A percentile compares a stretch with the other conserved stretches of the same genome.
These are phyloP conservation scores for Epicoccum sorghinum DNA, from an alignment of 2,329 filamentous ascomycete species.

Conservation along the genomic window DNA sequence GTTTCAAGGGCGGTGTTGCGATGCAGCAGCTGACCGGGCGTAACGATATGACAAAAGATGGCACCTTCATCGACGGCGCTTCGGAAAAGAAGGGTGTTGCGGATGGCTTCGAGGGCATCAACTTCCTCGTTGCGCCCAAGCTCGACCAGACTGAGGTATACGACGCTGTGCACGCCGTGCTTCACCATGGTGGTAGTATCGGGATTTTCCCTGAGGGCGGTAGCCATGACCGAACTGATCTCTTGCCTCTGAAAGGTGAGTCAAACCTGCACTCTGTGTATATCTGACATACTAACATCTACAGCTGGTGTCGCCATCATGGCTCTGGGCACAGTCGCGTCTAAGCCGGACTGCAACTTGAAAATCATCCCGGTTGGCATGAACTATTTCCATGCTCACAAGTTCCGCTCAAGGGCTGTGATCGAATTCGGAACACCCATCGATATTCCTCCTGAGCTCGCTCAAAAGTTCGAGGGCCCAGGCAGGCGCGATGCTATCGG, in stretches of 20 bases:
- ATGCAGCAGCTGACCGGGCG: constrained; percentile 82
- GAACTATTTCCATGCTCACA: constrained; percentile 99
- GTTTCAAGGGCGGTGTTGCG: constrained; percentile 78
- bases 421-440: constrained; percentile 93
- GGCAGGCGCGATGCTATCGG: constrained; percentile 82
- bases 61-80: constrained; percentile 63
- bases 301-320: constrained; percentile 93
- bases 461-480: constrained; percentile 79
- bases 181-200: constrained; percentile 84
- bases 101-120: constrained; percentile 72
- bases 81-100: constrained; percentile 59
- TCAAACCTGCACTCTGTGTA: neutral
- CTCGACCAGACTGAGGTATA: constrained; percentile 95
- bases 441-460: constrained; percentile 80
- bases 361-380: constrained; percentile 97
- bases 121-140: constrained; percentile 88
- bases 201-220: constrained; percentile 98
- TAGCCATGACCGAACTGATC: constrained; percentile 90
- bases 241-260: constrained; percentile 78
- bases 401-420: constrained; percentile 94
- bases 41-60: constrained; percentile 71
- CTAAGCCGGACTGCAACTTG: constrained; percentile 83
- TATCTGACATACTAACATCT: constrained; percentile 21
- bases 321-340: constrained; percentile 87
- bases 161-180: constrained; percentile 84